Evolutionary conservation across 2,329 filamentous ascomycete species (phyloP), one percentile per base, ranked within the genome.

Genomic region (Verticillium nubilum): DNA sequence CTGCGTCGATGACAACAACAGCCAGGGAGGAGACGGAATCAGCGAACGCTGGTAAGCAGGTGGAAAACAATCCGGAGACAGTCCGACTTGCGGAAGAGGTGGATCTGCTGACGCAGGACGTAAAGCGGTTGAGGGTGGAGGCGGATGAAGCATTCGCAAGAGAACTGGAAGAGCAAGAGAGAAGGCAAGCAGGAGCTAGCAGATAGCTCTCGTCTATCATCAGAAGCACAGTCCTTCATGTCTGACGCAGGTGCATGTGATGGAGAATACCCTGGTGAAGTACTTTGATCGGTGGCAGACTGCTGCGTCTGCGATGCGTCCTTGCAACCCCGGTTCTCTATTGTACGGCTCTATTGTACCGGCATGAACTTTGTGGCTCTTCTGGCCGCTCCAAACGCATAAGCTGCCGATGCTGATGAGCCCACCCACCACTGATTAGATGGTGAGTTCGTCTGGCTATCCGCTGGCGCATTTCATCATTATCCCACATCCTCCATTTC

Each of bases 91-190:
- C 74, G 57, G 69, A 64, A 60, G 73, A 76, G 63, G 67, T 80
- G 47, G 72, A 76, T 59, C 69, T 67, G 31, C 64, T 83, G 58
- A 73, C 72, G 50, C 62, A 64, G 13, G 70, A 71, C 54, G 64
- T 81, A 27, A 73, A 77, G 57, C 59, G 63, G 59, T 59, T 81
- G 58, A 68, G 72, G 61, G 61, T 79, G 5, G 74, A 80, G 66
- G 79, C 76, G 2, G 79, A 83, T 57, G 80, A 76, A 65, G 73
- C 77, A 61, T 78, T 78, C 61, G 80, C 78, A 29, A 70, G 72
- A 61, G 75, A 78, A 62, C 57, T 82, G 62, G 76, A 66, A 13
- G 67, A 67, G 54, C 67, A 70, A 60, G 69, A 72, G 59, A 58
- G 63, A 10, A 52, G 56, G 42, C 57, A 61, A 52, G 50, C 35